Conservation (phyloP, 2,329 filamentous ascomycete species). For the Ophiocordyceps unilateralis region DNA sequence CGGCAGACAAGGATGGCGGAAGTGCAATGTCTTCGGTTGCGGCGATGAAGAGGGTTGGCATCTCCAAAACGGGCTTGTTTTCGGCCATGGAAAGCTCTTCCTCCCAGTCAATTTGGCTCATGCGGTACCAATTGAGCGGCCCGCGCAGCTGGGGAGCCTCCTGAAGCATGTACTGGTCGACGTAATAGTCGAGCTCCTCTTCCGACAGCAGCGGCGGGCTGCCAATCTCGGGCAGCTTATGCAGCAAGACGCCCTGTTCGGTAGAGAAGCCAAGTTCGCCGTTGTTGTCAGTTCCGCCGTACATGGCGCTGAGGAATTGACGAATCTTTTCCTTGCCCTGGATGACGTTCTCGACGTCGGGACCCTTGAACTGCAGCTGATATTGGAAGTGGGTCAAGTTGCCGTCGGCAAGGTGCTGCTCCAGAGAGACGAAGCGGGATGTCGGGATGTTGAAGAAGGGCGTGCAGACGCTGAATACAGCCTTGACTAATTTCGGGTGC, state of each 20-base stretch:
- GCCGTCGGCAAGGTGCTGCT: slow-evolving; percentile 37
- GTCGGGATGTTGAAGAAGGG: slow-evolving; percentile 50
- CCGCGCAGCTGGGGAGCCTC: slow-evolving; percentile 46
- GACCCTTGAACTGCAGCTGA: slow-evolving; percentile 62
- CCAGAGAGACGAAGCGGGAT: slow-evolving; percentile 34
- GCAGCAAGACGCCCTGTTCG: slow-evolving; percentile 44
- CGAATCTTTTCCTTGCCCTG: slow-evolving; percentile 44
- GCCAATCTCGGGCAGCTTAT: slow-evolving; percentile 37
- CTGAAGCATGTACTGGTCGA: slow-evolving; percentile 48
- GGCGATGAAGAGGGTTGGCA: slow-evolving; percentile 58
- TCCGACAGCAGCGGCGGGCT: slow-evolving; percentile 41
- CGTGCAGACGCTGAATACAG: slow-evolving; percentile 67
- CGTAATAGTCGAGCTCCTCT: slow-evolving; percentile 65
- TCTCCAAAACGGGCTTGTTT: slow-evolving; percentile 34
- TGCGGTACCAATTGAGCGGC: slow-evolving; percentile 81
- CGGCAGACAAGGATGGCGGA: slow-evolving; percentile 49
- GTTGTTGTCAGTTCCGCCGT: slow-evolving; percentile 43
- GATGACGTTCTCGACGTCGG: slow-evolving; percentile 42
- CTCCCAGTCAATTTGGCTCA: slow-evolving; percentile 51
- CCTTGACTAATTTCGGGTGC: slow-evolving; percentile 54
- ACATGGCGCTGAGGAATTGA: slow-evolving; percentile 54
- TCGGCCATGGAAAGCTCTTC: slow-evolving; percentile 50
- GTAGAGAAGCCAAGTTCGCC: slow-evolving; percentile 41
- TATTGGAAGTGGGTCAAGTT: slow-evolving; percentile 58
- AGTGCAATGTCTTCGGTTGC: slow-evolving; percentile 57